phyloP scores from a whole-genome alignment of 441 rosid genomes.

The Bruguiera hainesii region DNA sequence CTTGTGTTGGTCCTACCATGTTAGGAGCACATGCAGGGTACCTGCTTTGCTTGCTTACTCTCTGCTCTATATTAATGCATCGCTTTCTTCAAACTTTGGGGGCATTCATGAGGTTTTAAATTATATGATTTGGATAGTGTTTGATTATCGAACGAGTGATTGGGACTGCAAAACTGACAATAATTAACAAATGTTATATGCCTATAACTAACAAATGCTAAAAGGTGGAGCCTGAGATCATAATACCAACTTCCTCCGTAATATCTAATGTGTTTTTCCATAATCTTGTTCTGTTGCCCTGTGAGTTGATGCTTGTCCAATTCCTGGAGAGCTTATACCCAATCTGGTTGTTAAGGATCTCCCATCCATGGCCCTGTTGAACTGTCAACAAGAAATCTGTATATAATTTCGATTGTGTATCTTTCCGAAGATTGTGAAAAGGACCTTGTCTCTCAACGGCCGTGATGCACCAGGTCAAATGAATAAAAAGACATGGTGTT shows the following conservation, averaged over 20 bases:
- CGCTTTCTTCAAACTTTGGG: not conserved
- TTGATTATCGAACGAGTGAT: not conserved
- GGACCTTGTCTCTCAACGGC: not conserved
- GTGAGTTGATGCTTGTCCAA: too few species aligned
- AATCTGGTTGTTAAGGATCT: too few species aligned
- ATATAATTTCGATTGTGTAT: not conserved
- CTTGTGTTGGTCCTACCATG: not conserved
- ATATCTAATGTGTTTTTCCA: too few species aligned
- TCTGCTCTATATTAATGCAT: not conserved
- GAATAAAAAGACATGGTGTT: too few species aligned
- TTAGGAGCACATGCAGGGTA: not conserved
- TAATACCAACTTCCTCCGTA: too few species aligned
- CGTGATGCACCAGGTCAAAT: not conserved
- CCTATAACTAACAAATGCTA: too few species aligned
- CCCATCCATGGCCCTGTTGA: not conserved
- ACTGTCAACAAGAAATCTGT: not conserved
- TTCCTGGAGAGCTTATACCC: too few species aligned
- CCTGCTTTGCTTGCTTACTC: not conserved
- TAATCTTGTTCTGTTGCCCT: too few species aligned
- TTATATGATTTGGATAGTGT: not conserved
- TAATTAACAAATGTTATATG: not conserved
- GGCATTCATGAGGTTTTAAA: not conserved
- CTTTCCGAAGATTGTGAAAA: not conserved
- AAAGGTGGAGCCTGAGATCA: too few species aligned
- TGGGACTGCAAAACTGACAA: not conserved